Conservation (phyloP, 2,329 filamentous ascomycete species). For the Fusarium pilosicola region DNA sequence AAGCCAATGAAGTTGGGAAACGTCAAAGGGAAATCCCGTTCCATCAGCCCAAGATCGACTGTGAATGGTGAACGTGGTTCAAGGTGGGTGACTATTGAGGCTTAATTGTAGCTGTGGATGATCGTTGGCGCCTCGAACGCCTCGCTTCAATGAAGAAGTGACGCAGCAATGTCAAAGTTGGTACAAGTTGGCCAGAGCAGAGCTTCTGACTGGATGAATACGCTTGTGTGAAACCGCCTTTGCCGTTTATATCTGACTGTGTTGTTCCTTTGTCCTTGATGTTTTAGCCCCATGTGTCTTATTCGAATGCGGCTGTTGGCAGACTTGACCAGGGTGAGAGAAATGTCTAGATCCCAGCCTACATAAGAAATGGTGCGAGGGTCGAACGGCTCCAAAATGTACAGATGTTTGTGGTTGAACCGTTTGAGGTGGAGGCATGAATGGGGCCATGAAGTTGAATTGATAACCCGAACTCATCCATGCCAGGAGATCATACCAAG, state of each 20-base stretch:
- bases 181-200: slow-evolving; percentile 29
- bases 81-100: slow-evolving; percentile 27
- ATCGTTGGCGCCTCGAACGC: slow-evolving; percentile 17
- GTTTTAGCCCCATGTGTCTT: slow-evolving; percentile 1
- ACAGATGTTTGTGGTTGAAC: slow-evolving; percentile 26
- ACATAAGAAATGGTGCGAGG: slow-evolving; percentile 39
- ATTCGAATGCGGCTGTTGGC: slow-evolving; percentile 3
- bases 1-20: slow-evolving; percentile 28
- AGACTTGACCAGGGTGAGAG: slow-evolving; percentile 1
- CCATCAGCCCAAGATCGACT: slow-evolving; percentile 3
- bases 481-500: background rate
- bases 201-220: slow-evolving; percentile 24
- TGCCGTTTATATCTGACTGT: slow-evolving; percentile 26
- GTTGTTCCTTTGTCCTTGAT: slow-evolving; percentile 17
- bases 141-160: slow-evolving; percentile 32
- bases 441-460: slow-evolving; percentile 35
- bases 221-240: slow-evolving; percentile 30
- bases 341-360: slow-evolving; percentile 27
- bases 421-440: slow-evolving; percentile 33
- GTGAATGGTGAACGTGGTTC: slow-evolving; percentile 22
- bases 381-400: slow-evolving; percentile 8
- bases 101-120: slow-evolving; percentile 29
- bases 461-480: slow-evolving; percentile 11
- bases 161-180: slow-evolving; percentile 30
- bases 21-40: slow-evolving; percentile 28